Evolutionary conservation across 139 green algal genomes (phyloP).

Genomic region (Micractinium sp.): DNA sequence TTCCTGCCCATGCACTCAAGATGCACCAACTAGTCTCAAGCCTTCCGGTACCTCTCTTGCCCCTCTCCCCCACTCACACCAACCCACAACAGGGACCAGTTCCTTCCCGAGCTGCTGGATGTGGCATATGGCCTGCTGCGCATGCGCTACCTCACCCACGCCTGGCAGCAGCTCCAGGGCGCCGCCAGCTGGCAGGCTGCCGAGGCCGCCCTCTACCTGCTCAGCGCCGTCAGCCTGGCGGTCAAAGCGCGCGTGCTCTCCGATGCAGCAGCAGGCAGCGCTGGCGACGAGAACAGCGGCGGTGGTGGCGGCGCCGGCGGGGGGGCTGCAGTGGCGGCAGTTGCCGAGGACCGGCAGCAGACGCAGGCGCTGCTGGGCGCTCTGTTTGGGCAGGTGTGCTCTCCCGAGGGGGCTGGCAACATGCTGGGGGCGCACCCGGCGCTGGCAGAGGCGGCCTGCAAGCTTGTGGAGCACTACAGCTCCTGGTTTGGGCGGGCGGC

Average conservation of each 20-base stretch:
- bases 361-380: conserved; percentile 37
- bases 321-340: neutral
- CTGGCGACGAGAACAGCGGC: conserved; percentile 10
- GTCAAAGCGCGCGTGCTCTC: conserved; percentile 26
- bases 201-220: conserved; percentile 66
- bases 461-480: conserved; percentile 60
- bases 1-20: too few relatives aligned
- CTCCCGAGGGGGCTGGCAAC: neutral
- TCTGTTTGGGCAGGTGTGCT: conserved; percentile 58
- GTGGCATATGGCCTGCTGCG: conserved; percentile 54
- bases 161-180: conserved; percentile 36
- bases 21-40: neutral
- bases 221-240: conserved; percentile 35
- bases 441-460: conserved; percentile 43
- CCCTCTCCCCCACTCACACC: neutral
- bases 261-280: neutral
- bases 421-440: conserved; percentile 30
- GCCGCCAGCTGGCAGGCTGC: conserved; percentile 58
- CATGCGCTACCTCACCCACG: conserved; percentile 40
- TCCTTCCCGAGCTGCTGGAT: conserved; percentile 51
- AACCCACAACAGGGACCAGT: conserved; percentile 53
- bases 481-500: conserved; percentile 61
- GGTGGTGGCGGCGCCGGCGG: neutral
- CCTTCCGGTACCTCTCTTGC: neutral
- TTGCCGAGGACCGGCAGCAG: conserved; percentile 14